Base-by-base conservation (phyloP, 257 asterid genomes). In the Primulina huaijiensis region DNA sequence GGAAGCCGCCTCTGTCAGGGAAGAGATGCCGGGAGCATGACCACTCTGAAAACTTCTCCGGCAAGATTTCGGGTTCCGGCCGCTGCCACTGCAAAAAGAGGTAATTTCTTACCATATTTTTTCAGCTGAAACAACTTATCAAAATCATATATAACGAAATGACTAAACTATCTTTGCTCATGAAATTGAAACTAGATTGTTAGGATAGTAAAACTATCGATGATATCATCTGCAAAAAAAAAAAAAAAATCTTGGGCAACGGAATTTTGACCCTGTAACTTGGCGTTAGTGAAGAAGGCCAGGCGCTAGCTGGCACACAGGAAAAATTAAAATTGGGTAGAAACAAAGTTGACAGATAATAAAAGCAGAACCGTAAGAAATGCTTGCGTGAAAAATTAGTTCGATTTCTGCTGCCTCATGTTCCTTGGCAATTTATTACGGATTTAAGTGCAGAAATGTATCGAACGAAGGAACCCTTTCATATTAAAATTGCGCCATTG, bases 71-170 rank as follows among this genome's bases (percentile, higher is more conserved):
- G 11, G 87, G 84, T 23, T 84, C 87, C 30, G 78, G 81, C 78
- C 73, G 79, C 29, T 90, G 97, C 60, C 92, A 84, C 77, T 90
- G 95, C 90, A 88, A 84, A 73, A 88, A 88, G 78, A 90, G 90
- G 96, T 89, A 21, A 50, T 5, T 50, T 50, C 57, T 0, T 50
- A 5, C 57, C 55, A 43, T 12, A 14, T 43, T 43, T 9, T 8
- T 38, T 38, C 10, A 10, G 30, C 16, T 38, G 3, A 38, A 10
- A 10, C 50, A 38, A 10, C 50, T 38, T 3, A 38, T 38, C 16
- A 10, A 38, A 38, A 8, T 38, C 50, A 10, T 43, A 5, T 16
- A 2, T 6, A 16, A 16, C 57, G 16, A 50, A 50, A 50, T 50
- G 17, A 17, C 57, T 1, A 50, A 20, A 50, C 16, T 50, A 0